These are phyloP conservation scores for Dictyostelium intermedium DNA, from an alignment of 78 protist genomes.

Conservation along the genomic window DNA sequence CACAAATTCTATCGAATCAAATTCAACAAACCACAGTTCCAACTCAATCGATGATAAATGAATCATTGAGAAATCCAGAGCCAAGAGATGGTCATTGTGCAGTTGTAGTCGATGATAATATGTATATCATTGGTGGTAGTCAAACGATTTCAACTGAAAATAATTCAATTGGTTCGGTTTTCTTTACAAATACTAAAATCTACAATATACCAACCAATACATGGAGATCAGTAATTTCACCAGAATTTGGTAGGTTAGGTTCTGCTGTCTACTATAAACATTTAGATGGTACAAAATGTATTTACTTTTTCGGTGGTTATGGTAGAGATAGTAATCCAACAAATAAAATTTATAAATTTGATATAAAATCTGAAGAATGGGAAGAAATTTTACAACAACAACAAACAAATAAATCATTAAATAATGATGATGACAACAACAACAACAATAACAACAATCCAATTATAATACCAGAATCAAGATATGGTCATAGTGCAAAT, in stretches of 20 bases:
- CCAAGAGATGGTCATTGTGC: slow-evolving; percentile 64
- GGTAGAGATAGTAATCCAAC: not conserved
- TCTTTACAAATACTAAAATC: not conserved
- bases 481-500: slow-evolving; percentile 55
- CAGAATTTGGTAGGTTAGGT: slow-evolving; percentile 52
- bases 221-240: slow-evolving; percentile 7
- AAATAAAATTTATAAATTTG: not conserved
- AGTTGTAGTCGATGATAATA: slow-evolving; percentile 30
- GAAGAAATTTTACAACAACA: not conserved
- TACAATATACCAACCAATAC: not conserved
- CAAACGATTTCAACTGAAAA: not conserved
- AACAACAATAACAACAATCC: not conserved
- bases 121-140: slow-evolving; percentile 64
- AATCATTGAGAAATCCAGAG: not conserved
- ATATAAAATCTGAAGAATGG: slow-evolving; percentile 18
- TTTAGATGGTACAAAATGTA: slow-evolving; percentile 7
- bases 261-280: not conserved
- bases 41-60: not conserved
- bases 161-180: not conserved
- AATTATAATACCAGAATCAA: not conserved
- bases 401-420: not conserved
- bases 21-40: not conserved
- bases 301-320: slow-evolving; percentile 63
- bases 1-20: not conserved
- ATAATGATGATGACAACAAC: not conserved